Evolutionary conservation across 441 rosid genomes (phyloP).

Genomic region (Gossypium laxum): DNA sequence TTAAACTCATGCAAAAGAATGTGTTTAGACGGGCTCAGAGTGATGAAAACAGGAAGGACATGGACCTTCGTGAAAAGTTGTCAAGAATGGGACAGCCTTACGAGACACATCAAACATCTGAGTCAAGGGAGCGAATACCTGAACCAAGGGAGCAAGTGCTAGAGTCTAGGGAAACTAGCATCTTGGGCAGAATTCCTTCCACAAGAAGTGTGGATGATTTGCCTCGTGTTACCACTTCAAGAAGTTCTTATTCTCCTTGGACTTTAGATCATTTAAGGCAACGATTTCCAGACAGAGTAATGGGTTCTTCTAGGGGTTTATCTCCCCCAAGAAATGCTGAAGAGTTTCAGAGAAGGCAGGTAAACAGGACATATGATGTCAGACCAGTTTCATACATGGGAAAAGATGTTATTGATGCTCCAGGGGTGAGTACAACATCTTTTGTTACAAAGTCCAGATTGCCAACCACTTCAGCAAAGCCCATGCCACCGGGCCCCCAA

Average conservation of each 20-base stretch:
- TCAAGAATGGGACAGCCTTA: slow-evolving; percentile 39
- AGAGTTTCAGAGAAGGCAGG: slow-evolving; percentile 41
- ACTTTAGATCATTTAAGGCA: slow-evolving; percentile 49
- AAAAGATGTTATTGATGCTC: slow-evolving; percentile 44
- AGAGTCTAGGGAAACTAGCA: slow-evolving; percentile 30
- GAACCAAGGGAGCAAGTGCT: slow-evolving; percentile 36
- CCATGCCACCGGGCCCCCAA: slow-evolving; percentile 34
- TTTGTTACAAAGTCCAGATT: slow-evolving; percentile 43
- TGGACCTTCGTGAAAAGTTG: slow-evolving; percentile 65
- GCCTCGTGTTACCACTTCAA: slow-evolving; percentile 34
- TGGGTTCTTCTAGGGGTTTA: slow-evolving; percentile 44
- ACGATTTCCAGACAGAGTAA: slow-evolving; percentile 54
- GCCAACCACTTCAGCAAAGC: slow-evolving; percentile 41
- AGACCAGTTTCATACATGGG: slow-evolving; percentile 43
- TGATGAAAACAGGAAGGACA: slow-evolving; percentile 30
- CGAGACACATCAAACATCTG: slow-evolving; percentile 22
- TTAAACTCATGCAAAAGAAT: slow-evolving; percentile 65
- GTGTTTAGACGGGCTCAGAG: slow-evolving; percentile 32
- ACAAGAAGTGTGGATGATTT: slow-evolving; percentile 48
- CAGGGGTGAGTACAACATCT: slow-evolving; percentile 38
- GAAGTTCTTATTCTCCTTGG: slow-evolving; percentile 55
- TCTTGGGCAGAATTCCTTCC: slow-evolving; percentile 36
- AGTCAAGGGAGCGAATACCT: slow-evolving; percentile 24
- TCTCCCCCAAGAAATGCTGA: slow-evolving; percentile 47
- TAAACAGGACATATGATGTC: slow-evolving; percentile 41